Conservation (phyloP, 1,139 yeast genomes). For the Yamadazyma mexicana region DNA sequence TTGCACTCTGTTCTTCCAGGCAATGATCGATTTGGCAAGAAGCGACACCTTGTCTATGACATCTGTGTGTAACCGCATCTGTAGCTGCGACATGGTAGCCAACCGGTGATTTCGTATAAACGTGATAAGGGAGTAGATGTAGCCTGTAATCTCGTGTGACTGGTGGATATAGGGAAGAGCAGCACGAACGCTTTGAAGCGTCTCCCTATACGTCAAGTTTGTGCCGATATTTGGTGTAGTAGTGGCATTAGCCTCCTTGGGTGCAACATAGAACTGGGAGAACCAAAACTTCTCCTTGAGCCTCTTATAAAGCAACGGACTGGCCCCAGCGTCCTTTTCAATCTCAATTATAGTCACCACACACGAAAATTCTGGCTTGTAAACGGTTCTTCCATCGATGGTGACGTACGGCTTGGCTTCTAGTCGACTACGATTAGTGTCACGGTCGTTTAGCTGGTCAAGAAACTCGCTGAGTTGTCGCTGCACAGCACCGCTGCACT, state of each 20-base stretch:
- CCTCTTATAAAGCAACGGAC: conserved; percentile 23
- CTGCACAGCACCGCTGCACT: conserved; percentile 19
- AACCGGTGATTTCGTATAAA: conserved; percentile 42
- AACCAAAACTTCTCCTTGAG: conserved; percentile 45
- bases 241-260: too few species aligned
- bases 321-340: neutral
- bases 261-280: conserved; percentile 11
- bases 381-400: conserved; percentile 16
- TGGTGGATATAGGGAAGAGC: conserved; percentile 23
- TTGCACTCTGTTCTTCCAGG: conserved; percentile 23
- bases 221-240: neutral
- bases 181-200: conserved; percentile 3
- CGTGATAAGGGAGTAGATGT: conserved; percentile 40
- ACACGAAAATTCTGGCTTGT: conserved; percentile 24
- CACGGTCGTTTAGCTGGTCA: conserved; percentile 32
- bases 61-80: conserved; percentile 35
- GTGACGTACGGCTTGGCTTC: conserved; percentile 9
- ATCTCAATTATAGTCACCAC: conserved; percentile 19
- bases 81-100: conserved; percentile 38
- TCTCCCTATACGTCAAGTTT: too few species aligned
- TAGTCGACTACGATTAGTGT: conserved; percentile 22
- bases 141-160: conserved; percentile 38
- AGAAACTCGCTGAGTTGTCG: conserved; percentile 27
- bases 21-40: conserved; percentile 30
- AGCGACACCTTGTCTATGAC: conserved; percentile 29